These are phyloP conservation scores for Ceratorhiza oryzae-sativae DNA, from an alignment of 1,284 basidiomycete genomes.

Conservation along the genomic window DNA sequence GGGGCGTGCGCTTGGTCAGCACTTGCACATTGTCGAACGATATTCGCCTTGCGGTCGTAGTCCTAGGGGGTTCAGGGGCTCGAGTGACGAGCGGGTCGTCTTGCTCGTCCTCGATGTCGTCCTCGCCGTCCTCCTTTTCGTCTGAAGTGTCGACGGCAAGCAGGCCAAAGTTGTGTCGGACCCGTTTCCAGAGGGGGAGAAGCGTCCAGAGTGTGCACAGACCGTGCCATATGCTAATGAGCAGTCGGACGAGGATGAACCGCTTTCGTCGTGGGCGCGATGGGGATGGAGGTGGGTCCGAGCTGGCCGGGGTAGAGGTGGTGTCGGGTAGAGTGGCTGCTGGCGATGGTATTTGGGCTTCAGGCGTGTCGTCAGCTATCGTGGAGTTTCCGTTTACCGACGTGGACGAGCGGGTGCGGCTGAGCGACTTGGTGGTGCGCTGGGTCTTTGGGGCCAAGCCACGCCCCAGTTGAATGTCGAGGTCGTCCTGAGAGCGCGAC, in stretches of 20 bases:
- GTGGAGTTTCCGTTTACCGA: conserved; percentile 13
- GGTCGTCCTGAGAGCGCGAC: conserved; percentile 1
- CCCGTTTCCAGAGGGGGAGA: conserved; percentile 50
- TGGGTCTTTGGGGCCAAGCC: neutral
- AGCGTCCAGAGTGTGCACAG: conserved; percentile 59
- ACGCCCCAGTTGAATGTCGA: neutral
- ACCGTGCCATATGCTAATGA: conserved; percentile 61
- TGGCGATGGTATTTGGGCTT: too few relatives aligned
- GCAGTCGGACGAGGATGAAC: conserved; percentile 61
- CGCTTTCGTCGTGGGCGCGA: conserved; percentile 54
- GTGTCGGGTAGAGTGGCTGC: conserved; percentile 38
- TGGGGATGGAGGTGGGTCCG: conserved; percentile 41
- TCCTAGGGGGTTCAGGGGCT: conserved; percentile 12
- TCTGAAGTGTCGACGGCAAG: conserved; percentile 47
- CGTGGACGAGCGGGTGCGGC: conserved; percentile 28
- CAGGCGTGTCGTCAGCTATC: neutral
- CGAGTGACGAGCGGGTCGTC: conserved; percentile 46
- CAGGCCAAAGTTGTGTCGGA: conserved; percentile 34
- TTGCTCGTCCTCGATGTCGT: conserved; percentile 50
- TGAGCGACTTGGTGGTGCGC: conserved; percentile 28
- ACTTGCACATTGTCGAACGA: neutral
- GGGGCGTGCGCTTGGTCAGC: neutral
- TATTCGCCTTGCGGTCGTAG: neutral
- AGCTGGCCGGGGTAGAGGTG: neutral
- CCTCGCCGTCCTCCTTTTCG: conserved; percentile 54